Conservation (phyloP, 257 asterid genomes). For the Fraxinus americana region DNA sequence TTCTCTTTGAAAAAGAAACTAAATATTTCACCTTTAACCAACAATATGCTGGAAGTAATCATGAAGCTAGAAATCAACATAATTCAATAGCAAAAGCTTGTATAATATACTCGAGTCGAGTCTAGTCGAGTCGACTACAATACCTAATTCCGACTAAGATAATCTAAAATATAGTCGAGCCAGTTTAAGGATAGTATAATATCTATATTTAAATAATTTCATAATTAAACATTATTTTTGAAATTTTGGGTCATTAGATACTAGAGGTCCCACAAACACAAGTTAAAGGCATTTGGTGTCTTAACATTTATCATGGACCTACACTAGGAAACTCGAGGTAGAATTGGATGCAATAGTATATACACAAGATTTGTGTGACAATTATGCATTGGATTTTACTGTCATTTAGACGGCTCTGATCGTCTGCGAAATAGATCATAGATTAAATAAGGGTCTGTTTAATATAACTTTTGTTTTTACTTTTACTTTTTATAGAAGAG, state of each 20-base stretch:
- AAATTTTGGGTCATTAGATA: not conserved
- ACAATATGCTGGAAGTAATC: not conserved
- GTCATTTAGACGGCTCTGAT: too few relatives aligned
- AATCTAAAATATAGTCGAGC: not conserved
- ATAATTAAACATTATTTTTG: too few relatives aligned
- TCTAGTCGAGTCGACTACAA: not conserved
- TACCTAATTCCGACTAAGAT: too few relatives aligned
- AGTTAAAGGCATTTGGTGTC: not conserved
- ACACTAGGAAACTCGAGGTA: not conserved
- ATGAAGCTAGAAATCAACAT: not conserved
- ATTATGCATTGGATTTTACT: too few relatives aligned
- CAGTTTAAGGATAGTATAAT: too few relatives aligned
- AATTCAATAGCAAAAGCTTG: not conserved
- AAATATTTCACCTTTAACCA: not conserved
- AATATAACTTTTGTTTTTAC: too few relatives aligned
- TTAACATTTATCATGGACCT: not conserved
- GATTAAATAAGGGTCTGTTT: too few relatives aligned
- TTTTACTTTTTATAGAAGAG: too few relatives aligned
- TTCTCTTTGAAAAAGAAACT: not conserved
- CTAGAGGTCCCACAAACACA: not conserved
- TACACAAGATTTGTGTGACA: too few relatives aligned
- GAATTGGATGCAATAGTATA: not conserved
- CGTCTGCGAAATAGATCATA: too few relatives aligned
- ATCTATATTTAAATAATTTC: too few relatives aligned
- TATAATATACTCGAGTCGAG: too few relatives aligned